Percentiles rank a stretch among this genome's conserved stretches.
Evolutionary conservation across 129 eudicot genomes (phyloP).

Genomic region (Chrysanthemum makinoi): DNA sequence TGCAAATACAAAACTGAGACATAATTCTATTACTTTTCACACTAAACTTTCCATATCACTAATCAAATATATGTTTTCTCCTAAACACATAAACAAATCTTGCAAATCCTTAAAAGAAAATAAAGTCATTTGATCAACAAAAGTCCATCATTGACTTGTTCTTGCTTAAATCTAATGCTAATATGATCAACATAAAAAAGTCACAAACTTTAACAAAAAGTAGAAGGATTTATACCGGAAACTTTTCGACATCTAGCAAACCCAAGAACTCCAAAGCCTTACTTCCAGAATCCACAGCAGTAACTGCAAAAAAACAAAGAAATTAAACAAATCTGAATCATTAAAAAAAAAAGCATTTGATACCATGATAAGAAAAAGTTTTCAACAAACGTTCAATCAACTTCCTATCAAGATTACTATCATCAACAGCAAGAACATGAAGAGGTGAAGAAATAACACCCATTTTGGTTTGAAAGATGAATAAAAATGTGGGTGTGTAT

Average conservation of each 20-base stretch:
- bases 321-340: neutral
- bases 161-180: constrained; percentile 2
- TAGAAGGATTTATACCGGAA: constrained; percentile 36
- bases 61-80: neutral
- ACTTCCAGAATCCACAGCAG: constrained; percentile 75
- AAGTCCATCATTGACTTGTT: constrained; percentile 17
- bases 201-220: constrained; percentile 3
- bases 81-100: constrained; percentile 1
- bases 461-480: constrained; percentile 34
- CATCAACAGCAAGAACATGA: constrained; percentile 84
- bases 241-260: constrained; percentile 44
- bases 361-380: constrained; percentile 75
- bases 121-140: constrained; percentile 2
- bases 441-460: constrained; percentile 39
- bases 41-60: neutral
- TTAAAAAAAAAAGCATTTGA: neutral
- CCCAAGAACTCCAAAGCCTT: constrained; percentile 76
- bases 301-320: constrained; percentile 41
- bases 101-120: neutral
- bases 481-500: constrained; percentile 22
- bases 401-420: constrained; percentile 64
- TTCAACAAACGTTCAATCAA: constrained; percentile 66
- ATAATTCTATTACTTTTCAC: neutral
- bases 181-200: neutral
- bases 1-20: constrained; percentile 3